Evolutionary conservation across 768 basidiomycete species (phyloP), one percentile per base, ranked within the genome.

Genomic region (Trametes maxima): DNA sequence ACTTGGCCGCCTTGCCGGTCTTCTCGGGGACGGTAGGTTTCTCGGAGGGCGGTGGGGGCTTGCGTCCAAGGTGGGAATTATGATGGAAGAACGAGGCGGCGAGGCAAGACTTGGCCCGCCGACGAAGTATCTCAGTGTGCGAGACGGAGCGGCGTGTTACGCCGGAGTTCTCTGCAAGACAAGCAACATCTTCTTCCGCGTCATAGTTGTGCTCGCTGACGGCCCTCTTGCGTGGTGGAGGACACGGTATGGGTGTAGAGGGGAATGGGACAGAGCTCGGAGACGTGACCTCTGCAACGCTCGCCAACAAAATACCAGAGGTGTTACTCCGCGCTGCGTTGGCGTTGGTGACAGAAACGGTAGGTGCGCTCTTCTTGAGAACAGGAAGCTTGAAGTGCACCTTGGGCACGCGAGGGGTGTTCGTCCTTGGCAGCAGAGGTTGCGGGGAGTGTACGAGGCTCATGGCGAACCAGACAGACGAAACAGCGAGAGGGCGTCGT

Each of bases 211-310:
- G 60, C 17, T 62, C 60, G 52, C 66, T 61, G 21, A 40, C 22
- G 33, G 54, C 48, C 13, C 62, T 37, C 56, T 64, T 59, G 22
- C 62, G 52, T 10, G 48, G 57, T 5, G 65, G 40, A 1, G 66
- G 66, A n/a, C 60, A 67, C 1, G 63, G 64, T 36, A 66, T 71
- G 33, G 68, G 60, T 10, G 70, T 52, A 19, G 72, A 72, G 45
- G 77, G 77, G 55, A 78, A 78, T n/a, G 77, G 76, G 45, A 78
- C 72, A 45, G 70, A 70, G 35, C 67, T 47, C n/a, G 35, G 51
- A 12, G 51, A 48, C 17, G 57, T 10, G 17, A 47, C 37, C 17
- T 45, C 49, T 11, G 54, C 4, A n/a, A 52, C 11, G 49, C 24
- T 22, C 13, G 33, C 45, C 21, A 40, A 19, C 22, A 49, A 25